phyloP scores from a whole-genome alignment of 2,329 filamentous ascomycete species.

The Metarhizium guizhouense region DNA sequence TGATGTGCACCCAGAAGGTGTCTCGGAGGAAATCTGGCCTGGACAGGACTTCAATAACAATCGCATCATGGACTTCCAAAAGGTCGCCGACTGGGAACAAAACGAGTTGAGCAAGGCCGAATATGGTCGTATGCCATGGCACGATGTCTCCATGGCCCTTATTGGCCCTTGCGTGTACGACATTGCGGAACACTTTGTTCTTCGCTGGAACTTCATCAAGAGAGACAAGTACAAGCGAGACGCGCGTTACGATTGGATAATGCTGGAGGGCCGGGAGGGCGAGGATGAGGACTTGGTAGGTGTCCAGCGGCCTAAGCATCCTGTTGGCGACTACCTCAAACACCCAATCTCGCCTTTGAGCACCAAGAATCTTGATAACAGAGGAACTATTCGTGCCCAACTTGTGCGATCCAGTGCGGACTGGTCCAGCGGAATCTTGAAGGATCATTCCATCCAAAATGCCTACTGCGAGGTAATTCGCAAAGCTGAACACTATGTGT shows the following conservation, averaged over 20 bases:
- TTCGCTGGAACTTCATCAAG: slow-evolving; percentile 96
- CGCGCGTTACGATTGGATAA: slow-evolving; percentile 73
- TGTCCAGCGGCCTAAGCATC: slow-evolving; percentile 81
- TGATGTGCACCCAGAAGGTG: slow-evolving; percentile 78
- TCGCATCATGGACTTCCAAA: slow-evolving; percentile 89
- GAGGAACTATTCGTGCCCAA: slow-evolving; percentile 73
- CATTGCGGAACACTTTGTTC: slow-evolving; percentile 88
- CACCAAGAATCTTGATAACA: slow-evolving; percentile 52
- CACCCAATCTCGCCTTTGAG: slow-evolving; percentile 67
- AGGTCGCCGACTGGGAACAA: slow-evolving; percentile 82
- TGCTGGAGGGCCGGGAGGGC: slow-evolving; percentile 65
- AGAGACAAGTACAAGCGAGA: slow-evolving; percentile 96
- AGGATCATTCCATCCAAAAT: slow-evolving; percentile 78
- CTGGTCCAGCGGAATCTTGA: slow-evolving; percentile 87
- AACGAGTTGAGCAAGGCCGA: slow-evolving; percentile 90
- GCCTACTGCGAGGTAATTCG: slow-evolving; percentile 79
- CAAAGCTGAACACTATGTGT: slow-evolving; percentile 84
- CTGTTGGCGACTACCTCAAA: slow-evolving; percentile 76
- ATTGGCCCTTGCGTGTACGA: slow-evolving; percentile 85
- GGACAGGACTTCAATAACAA: slow-evolving; percentile 99
- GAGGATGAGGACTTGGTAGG: slow-evolving; percentile 78
- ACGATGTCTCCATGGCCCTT: slow-evolving; percentile 89
- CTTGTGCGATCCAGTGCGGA: slow-evolving; percentile 83
- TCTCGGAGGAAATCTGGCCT: slow-evolving; percentile 79
- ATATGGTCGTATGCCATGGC: slow-evolving; percentile 95